A percentile compares a stretch with the other conserved stretches of the same genome.
These are phyloP conservation scores for Pseudogymnoascus sp. DNA, from an alignment of 2,329 filamentous ascomycete species.

Conservation along the genomic window DNA sequence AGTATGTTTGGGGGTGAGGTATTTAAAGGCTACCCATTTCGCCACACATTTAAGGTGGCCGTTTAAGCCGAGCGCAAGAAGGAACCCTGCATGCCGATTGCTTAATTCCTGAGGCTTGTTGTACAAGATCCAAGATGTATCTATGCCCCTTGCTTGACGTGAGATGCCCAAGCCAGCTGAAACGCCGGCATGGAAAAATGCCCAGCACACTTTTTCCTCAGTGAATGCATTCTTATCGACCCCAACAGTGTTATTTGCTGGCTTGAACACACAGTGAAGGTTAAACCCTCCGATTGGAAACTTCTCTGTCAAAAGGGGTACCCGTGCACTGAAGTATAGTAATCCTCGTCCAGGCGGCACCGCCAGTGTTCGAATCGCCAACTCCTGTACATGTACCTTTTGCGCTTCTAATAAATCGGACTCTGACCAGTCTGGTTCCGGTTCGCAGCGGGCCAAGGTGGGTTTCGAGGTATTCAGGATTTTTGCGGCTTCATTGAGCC, in stretches of 20 bases:
- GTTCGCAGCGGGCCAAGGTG: slow-evolving; percentile 67
- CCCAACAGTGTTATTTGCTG: slow-evolving; percentile 84
- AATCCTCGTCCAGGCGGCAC: slow-evolving; percentile 81
- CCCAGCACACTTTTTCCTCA: slow-evolving; percentile 96
- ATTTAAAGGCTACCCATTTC: slow-evolving; percentile 98
- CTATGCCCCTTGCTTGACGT: slow-evolving; percentile 80
- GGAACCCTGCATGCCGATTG: slow-evolving; percentile 90
- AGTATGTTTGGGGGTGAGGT: slow-evolving; percentile 96
- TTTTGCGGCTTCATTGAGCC: slow-evolving; percentile 75
- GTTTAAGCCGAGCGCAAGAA: slow-evolving; percentile 84
- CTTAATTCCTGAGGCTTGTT: slow-evolving; percentile 91
- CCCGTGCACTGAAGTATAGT: slow-evolving; percentile 77
- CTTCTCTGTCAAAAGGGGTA: slow-evolving; percentile 85
- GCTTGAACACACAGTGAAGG: slow-evolving; percentile 83
- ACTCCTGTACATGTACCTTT: slow-evolving; percentile 77
- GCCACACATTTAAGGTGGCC: slow-evolving; percentile 90
- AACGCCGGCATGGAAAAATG: slow-evolving; percentile 94
- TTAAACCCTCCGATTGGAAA: slow-evolving; percentile 87
- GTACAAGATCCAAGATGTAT: slow-evolving; percentile 97
- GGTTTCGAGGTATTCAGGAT: slow-evolving; percentile 80
- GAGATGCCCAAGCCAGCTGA: slow-evolving; percentile 90
- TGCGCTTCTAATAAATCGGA: slow-evolving; percentile 84
- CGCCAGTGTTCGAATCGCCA: slow-evolving; percentile 80
- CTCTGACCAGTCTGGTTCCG: slow-evolving; percentile 72
- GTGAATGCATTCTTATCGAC: slow-evolving; percentile 81